Evolutionary conservation across 148 eudicot species (phyloP).

Genomic region (Rhododendron ferrugineum): DNA sequence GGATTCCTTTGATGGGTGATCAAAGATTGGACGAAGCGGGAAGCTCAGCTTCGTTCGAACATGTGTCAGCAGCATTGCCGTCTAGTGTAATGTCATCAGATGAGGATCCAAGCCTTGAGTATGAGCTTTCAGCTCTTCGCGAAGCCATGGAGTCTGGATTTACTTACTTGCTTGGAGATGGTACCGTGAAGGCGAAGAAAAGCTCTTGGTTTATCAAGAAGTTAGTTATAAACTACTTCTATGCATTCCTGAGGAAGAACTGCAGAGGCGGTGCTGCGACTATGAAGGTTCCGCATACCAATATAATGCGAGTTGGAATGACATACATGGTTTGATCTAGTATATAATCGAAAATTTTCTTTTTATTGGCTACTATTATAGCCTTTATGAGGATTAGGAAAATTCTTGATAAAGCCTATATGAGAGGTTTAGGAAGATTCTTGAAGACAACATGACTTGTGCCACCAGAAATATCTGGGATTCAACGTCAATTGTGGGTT

Average conservation of each 20-base stretch:
- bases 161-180: slow-evolving; percentile 81
- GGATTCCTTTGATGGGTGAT: slow-evolving; percentile 52
- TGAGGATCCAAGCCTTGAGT: slow-evolving; percentile 72
- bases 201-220: slow-evolving; percentile 76
- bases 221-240: slow-evolving; percentile 74
- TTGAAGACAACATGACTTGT: neutral
- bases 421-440: neutral
- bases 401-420: neutral
- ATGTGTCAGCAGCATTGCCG: slow-evolving; percentile 27
- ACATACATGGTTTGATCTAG: slow-evolving; percentile 64
- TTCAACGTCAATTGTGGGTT: neutral
- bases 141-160: slow-evolving; percentile 84
- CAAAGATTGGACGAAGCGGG: slow-evolving; percentile 22
- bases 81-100: slow-evolving; percentile 34
- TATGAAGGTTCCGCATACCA: slow-evolving; percentile 82
- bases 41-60: slow-evolving; percentile 16
- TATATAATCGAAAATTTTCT: neutral
- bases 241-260: slow-evolving; percentile 74
- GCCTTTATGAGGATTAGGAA: neutral
- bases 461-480: neutral
- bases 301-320: slow-evolving; percentile 77
- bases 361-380: neutral
- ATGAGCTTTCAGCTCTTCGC: slow-evolving; percentile 66
- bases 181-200: slow-evolving; percentile 80
- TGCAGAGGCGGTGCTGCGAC: slow-evolving; percentile 90